Base-by-base conservation (phyloP, 768 basidiomycete species). In the Leccinum truebloodii region DNA sequence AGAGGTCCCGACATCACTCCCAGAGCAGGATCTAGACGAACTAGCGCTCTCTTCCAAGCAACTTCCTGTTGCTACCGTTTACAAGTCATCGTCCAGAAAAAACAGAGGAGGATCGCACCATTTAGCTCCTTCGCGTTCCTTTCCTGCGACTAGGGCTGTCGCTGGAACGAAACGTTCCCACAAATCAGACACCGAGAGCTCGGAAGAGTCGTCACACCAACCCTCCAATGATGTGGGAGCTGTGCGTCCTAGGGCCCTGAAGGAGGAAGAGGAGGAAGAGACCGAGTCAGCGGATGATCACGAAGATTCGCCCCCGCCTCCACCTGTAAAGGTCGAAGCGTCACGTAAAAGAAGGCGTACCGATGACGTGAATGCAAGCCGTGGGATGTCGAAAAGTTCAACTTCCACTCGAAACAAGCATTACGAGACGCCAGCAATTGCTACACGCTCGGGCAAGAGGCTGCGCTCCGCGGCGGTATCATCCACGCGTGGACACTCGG, bases 1-100 rank as follows among this genome's bases (percentile, higher is more conserved):
- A 9, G 74, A 79, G 56, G 71, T 87, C 13, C 86, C 86, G 6
- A 87, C 86, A 0, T 89, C 87, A 18, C 74, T 83, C 49, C 85
- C 86, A 3, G 80, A 82, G 41, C 82, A 87, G 67, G 83, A 85
- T 48, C 66, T 69, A 35, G 66, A 64, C 16, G 49, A 34, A 18
- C 60, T 67, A n/a, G 28, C 59, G 6, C 52, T 41, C 12, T 57
- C 64, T 49, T 56, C 56, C 35, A 58, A 16, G 34, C 61, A 60
- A 39, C 56, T 55, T 39, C 67, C 61, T 51, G 44, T 35, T 22
- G 28, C 54, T 51, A 30, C 52, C 24, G 54, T 54, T 18, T 59
- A 55, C 22, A 20, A 55, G 10, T 54, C 24, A 30, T 44, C 62
- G 55, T 49, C 55, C 18, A 66, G 61, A 58, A 58, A 58, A 51